Base-by-base conservation (phyloP, 139 green algal genomes). In the Chlamydomonas asymmetrica region DNA sequence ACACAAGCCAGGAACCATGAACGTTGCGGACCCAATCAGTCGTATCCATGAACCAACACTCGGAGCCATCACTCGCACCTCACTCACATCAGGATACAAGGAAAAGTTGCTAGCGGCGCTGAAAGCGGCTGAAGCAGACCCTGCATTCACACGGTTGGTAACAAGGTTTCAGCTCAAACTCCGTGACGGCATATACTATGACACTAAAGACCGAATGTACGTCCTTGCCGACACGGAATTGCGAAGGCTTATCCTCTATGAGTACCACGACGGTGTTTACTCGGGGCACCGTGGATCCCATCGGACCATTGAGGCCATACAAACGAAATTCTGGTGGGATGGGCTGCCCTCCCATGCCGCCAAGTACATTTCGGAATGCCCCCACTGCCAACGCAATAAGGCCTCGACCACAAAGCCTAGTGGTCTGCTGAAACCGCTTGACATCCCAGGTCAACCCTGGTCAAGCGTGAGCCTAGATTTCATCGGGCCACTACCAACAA, bases 21-120 rank as follows among this genome's bases (percentile, higher is more conserved):
- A 89, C 25, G 75, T 84, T 3, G 84, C 80, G 34, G 84, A 89
- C 34, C 78, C 84, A 1, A 52, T 87, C 0, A 80, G 63, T 52
- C 38, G 80, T 3, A 35, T 79, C 1, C 63, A 63, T n/a, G 43
- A 71, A 20, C 29, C 54, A 57, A 4, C 29, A 52, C 56, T 65
- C 20, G 35, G 9, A 63, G 10, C 5, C 2, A 31, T 63, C 5
- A 34, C 45, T n/a, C 13, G 57, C 9, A 32, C 57, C 9, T n/a
- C 13, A 13, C 13, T n/a, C 9, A 23, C 13, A 23, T 20, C 10
- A 54, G 31, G 13, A 50, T 20, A 37, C 18, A 27, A 54, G 35
- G 22, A 31, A 56, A 38, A 31, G 9, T 38, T 18, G 22, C 37
- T 35, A 8, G 10, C 35, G 10, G n/a, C 34, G 5, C 4, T 35